Conservation (phyloP, 2,329 filamentous ascomycete species). For the Fusarium mangiferae region DNA sequence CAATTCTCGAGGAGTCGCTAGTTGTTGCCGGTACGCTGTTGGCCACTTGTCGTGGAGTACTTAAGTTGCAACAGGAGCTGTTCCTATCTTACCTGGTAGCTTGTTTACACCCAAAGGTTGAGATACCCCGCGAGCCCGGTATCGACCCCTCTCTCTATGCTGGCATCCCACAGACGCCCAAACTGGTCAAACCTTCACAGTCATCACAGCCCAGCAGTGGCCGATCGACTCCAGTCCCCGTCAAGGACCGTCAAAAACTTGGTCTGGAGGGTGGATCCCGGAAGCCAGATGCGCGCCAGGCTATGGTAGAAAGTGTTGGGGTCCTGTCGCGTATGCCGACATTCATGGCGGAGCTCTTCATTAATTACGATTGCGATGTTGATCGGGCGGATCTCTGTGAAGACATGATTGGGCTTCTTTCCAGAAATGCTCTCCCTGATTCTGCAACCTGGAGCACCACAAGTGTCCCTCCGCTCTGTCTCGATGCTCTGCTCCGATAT, state of each 20-base stretch:
- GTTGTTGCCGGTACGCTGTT: conserved; percentile 91
- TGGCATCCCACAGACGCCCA: conserved; percentile 91
- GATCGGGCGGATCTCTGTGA: conserved; percentile 92
- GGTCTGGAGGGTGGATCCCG: conserved; percentile 91
- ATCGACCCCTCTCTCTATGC: conserved; percentile 94
- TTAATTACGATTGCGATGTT: conserved; percentile 97
- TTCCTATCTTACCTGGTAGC: conserved; percentile 95
- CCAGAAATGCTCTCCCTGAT: conserved; percentile 94
- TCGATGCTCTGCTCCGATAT: conserved; percentile 91
- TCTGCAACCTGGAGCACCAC: conserved; percentile 99
- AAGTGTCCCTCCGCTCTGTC: conserved; percentile 92
- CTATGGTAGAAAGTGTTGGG: conserved; percentile 97
- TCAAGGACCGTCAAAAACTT: conserved; percentile 91
- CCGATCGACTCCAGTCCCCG: conserved; percentile 86
- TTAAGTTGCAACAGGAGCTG: conserved; percentile 96
- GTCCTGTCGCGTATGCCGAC: conserved; percentile 91
- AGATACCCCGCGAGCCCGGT: conserved; percentile 88
- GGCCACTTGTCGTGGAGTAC: conserved; percentile 86
- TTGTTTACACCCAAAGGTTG: conserved; percentile 91
- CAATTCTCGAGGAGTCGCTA: conserved; percentile 90
- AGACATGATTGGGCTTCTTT: conserved; percentile 92
- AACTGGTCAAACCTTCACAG: conserved; percentile 78
- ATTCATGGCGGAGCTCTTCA: conserved; percentile 94
- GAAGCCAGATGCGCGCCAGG: conserved; percentile 94
- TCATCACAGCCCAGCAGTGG: conserved; percentile 80